Evolutionary conservation across 139 green algal genomes (phyloP).

Genomic region (Micromonas commoda): DNA sequence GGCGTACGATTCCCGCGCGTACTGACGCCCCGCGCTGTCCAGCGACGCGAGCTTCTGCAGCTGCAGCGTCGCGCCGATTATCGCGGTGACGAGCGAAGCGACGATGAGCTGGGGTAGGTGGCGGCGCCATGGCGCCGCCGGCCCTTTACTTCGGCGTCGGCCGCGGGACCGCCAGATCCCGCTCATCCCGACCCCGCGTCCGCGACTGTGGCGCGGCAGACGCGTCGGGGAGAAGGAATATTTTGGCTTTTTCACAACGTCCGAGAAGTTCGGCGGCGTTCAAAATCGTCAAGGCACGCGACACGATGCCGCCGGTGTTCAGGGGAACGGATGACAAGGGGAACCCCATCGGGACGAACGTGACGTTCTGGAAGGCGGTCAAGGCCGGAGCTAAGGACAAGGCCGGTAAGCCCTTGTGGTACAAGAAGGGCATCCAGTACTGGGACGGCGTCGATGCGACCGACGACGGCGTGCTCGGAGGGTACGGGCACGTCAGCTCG

Average conservation of each 20-base stretch:
- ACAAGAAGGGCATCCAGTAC: slow-evolving; percentile 44
- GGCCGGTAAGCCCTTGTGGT: slow-evolving; percentile 26
- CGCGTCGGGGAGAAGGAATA: background rate
- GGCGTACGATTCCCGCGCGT: background rate
- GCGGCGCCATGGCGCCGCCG: background rate
- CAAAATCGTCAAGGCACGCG: background rate
- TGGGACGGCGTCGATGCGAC: slow-evolving; percentile 35
- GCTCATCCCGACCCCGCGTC: no score
- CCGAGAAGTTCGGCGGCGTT: no score
- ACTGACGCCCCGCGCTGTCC: slow-evolving; percentile 1
- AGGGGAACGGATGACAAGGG: background rate
- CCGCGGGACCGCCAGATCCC: background rate
- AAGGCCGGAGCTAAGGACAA: background rate
- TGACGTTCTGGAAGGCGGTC: background rate
- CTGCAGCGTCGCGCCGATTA: background rate
- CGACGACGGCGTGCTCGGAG: slow-evolving; percentile 67
- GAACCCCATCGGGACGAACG: background rate
- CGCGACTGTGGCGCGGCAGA: no score
- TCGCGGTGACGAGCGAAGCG: background rate
- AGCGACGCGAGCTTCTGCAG: slow-evolving; percentile 10
- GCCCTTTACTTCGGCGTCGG: background rate
- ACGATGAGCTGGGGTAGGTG: slow-evolving; percentile 1
- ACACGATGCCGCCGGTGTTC: background rate
- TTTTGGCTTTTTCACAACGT: background rate
- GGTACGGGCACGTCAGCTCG: slow-evolving; percentile 65